A percentile compares a stretch with the other conserved stretches of the same genome.
Evolutionary conservation across 257 asterid species (phyloP).

Genomic region (Catharanthus roseus): DNA sequence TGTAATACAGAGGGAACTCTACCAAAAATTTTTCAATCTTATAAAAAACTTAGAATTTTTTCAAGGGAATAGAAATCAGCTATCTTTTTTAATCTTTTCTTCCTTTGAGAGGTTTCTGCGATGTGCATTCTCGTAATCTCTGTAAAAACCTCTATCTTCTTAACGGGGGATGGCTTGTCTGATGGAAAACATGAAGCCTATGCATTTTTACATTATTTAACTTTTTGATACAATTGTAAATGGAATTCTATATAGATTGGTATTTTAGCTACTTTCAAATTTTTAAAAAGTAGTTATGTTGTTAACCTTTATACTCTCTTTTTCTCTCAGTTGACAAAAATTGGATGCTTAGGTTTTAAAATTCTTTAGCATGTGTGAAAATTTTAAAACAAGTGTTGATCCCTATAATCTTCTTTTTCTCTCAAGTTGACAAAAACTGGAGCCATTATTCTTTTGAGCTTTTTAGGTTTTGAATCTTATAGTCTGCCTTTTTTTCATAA

Average conservation of each 20-base stretch:
- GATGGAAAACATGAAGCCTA: neutral
- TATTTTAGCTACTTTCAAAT: neutral
- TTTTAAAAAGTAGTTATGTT: neutral
- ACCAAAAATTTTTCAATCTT: too few relatives aligned
- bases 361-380: neutral
- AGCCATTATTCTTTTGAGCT: neutral
- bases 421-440: neutral
- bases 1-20: too few relatives aligned
- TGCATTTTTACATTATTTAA: neutral
- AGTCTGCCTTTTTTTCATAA: neutral
- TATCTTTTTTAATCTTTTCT: neutral
- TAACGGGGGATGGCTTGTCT: neutral
- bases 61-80: neutral
- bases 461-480: too few relatives aligned
- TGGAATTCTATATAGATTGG: neutral
- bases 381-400: too few relatives aligned
- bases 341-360: too few relatives aligned
- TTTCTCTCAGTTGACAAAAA: too few relatives aligned
- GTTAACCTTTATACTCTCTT: too few relatives aligned
- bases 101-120: neutral
- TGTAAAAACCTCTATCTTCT: neutral
- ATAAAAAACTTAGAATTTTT: too few relatives aligned
- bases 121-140: neutral
- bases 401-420: too few relatives aligned
- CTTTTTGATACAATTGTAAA: neutral